phyloP scores from a whole-genome alignment of 2,329 filamentous ascomycete species.

The Lachnellula suecica region DNA sequence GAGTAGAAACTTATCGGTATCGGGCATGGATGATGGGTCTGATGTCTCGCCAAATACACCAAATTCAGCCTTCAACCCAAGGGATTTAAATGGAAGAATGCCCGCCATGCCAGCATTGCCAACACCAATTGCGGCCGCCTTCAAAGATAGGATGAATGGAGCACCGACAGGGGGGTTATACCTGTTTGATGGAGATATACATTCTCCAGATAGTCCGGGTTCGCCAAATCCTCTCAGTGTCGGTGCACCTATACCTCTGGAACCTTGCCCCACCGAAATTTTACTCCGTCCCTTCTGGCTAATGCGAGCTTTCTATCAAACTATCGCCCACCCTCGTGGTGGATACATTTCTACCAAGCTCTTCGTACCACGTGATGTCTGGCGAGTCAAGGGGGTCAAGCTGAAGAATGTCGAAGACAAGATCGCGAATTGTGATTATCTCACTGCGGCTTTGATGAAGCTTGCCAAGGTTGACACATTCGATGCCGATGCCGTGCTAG shows the following conservation, averaged over 20 bases:
- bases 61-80: slow-evolving; percentile 45
- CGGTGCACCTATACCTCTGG: slow-evolving; percentile 74
- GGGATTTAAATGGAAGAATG: slow-evolving; percentile 46
- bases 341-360: slow-evolving; percentile 90
- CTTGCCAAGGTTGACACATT: slow-evolving; percentile 81
- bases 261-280: slow-evolving; percentile 87
- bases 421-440: slow-evolving; percentile 82
- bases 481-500: slow-evolving; percentile 87
- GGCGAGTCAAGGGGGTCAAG: slow-evolving; percentile 92
- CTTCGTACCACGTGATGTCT: slow-evolving; percentile 89
- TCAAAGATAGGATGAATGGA: slow-evolving; percentile 56
- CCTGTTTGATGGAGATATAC: slow-evolving; percentile 82
- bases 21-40: slow-evolving; percentile 56
- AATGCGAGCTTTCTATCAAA: slow-evolving; percentile 92
- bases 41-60: slow-evolving; percentile 75
- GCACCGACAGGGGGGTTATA: slow-evolving; percentile 67
- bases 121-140: slow-evolving; percentile 64
- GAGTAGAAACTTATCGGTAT: slow-evolving; percentile 70
- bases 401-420: slow-evolving; percentile 92
- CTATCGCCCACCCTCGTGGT: slow-evolving; percentile 84
- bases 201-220: slow-evolving; percentile 62
- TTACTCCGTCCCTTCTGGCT: slow-evolving; percentile 96
- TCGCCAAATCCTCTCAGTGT: slow-evolving; percentile 61
- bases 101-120: slow-evolving; percentile 62
- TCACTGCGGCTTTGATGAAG: slow-evolving; percentile 85